Percentiles rank a stretch among this genome's conserved stretches.
phyloP scores from a whole-genome alignment of 208 protist species.

The Acanthamoeba royreba region DNA sequence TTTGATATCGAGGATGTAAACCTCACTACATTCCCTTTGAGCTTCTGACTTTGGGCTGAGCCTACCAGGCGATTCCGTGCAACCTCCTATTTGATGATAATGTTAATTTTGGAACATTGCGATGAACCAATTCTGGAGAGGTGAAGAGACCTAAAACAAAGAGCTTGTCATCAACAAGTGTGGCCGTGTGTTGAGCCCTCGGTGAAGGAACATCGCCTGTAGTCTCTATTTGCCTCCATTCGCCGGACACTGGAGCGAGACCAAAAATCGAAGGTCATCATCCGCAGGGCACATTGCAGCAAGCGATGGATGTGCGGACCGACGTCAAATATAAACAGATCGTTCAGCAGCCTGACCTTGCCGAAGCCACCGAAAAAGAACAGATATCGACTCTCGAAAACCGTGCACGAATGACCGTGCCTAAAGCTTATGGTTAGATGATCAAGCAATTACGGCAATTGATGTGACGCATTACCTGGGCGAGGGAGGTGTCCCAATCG shows the following conservation, averaged over 20 bases:
- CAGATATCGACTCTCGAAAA: not conserved
- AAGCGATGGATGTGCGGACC: not conserved
- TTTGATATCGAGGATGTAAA: constrained; percentile 37
- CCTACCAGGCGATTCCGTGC: not conserved
- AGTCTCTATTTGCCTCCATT: constrained; percentile 6
- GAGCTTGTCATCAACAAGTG: not conserved
- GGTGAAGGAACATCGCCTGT: not conserved
- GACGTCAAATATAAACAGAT: not conserved
- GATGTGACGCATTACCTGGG: not conserved
- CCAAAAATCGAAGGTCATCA: not conserved
- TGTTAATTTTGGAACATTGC: too few relatives aligned
- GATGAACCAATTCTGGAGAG: not conserved
- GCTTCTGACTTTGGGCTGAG: not conserved
- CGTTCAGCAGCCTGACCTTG: not conserved
- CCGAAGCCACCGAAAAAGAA: constrained; percentile 24
- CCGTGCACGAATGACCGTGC: constrained; percentile 41
- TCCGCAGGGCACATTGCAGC: not conserved
- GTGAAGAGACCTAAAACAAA: not conserved
- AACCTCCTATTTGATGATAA: not conserved
- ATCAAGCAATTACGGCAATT: not conserved
- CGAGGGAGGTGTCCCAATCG: not conserved
- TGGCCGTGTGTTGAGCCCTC: not conserved
- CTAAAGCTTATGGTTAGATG: not conserved
- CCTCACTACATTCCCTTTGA: not conserved
- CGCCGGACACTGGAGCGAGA: not conserved